phyloP scores from a whole-genome alignment of 495 filamentous ascomycete genomes.

The Xylaria flabelliformis region DNA sequence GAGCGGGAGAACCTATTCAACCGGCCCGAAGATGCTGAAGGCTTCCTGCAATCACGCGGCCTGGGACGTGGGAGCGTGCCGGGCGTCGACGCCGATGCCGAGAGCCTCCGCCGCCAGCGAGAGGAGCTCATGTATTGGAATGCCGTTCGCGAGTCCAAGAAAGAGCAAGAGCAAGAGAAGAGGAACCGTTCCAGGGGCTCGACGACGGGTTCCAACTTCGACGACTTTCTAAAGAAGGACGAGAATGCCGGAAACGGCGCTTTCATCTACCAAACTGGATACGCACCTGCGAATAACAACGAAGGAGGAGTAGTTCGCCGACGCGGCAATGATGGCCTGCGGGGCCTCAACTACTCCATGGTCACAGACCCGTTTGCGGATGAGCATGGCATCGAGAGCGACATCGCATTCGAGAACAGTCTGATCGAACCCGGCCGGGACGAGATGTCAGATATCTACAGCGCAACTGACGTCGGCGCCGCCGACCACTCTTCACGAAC shows the following conservation, averaged over 20 bases:
- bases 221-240: constrained; percentile 59
- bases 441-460: constrained; percentile 60
- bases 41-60: constrained; percentile 55
- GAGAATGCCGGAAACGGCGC: constrained; percentile 52
- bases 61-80: constrained; percentile 57
- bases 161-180: constrained; percentile 35
- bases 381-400: constrained; percentile 57
- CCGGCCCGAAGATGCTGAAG: constrained; percentile 64
- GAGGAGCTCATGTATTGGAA: constrained; percentile 80
- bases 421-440: constrained; percentile 50
- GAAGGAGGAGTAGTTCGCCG: constrained; percentile 48
- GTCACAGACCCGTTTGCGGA: constrained; percentile 67
- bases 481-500: constrained; percentile 30
- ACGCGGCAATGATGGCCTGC: constrained; percentile 51
- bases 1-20: constrained; percentile 61
- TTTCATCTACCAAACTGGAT: constrained; percentile 59
- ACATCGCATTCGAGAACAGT: constrained; percentile 48
- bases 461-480: constrained; percentile 50
- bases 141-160: constrained; percentile 46
- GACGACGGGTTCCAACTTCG: constrained; percentile 52
- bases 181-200: constrained; percentile 28
- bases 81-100: constrained; percentile 71
- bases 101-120: constrained; percentile 66
- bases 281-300: constrained; percentile 44
- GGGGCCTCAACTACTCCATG: constrained; percentile 59